Percentiles rank a stretch among this genome's conserved stretches.
These are phyloP conservation scores for Aspergillus eucalypticola DNA, from an alignment of 2,329 filamentous ascomycete genomes.

Conservation along the genomic window DNA sequence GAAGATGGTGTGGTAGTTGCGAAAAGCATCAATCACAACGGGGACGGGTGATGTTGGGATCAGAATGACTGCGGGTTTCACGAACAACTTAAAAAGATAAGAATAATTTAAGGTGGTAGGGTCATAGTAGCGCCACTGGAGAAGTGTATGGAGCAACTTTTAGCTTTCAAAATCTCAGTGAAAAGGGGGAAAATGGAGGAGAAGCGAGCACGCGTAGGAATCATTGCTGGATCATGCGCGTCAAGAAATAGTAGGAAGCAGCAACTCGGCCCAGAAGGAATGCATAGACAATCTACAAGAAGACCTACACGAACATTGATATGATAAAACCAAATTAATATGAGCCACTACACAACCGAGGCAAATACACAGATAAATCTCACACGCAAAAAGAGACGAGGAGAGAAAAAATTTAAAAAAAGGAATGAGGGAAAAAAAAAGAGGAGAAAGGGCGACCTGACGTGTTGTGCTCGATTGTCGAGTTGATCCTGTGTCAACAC, in stretches of 20 bases:
- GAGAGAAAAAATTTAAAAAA: background rate
- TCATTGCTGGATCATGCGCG: conserved; percentile 9
- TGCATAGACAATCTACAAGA: conserved; percentile 5
- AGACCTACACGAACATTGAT: background rate
- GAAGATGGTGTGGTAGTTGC: background rate
- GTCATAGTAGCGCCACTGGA: background rate
- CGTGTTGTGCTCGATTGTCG: conserved; percentile 23
- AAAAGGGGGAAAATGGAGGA: conserved; percentile 3
- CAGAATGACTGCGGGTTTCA: background rate
- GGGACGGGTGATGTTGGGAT: background rate
- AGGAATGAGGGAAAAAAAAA: conserved; percentile 2
- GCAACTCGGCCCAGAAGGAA: conserved; percentile 12
- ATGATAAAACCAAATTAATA: conserved; percentile 4
- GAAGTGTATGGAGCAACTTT: background rate
- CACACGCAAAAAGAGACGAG: background rate
- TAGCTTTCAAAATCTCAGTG: background rate
- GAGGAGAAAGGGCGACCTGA: conserved; percentile 17
- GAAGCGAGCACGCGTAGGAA: conserved; percentile 10
- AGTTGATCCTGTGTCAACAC: conserved; percentile 46
- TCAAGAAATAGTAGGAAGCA: conserved; percentile 12
- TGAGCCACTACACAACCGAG: conserved; percentile 16
- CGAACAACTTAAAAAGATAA: background rate
- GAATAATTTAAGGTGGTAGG: background rate
- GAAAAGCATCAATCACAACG: conserved; percentile 6
- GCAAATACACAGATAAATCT: background rate